A percentile compares a stretch with the other conserved stretches of the same genome.
Conservation (phyloP, 306 rosid species). For the Gleditsia sinensis region DNA sequence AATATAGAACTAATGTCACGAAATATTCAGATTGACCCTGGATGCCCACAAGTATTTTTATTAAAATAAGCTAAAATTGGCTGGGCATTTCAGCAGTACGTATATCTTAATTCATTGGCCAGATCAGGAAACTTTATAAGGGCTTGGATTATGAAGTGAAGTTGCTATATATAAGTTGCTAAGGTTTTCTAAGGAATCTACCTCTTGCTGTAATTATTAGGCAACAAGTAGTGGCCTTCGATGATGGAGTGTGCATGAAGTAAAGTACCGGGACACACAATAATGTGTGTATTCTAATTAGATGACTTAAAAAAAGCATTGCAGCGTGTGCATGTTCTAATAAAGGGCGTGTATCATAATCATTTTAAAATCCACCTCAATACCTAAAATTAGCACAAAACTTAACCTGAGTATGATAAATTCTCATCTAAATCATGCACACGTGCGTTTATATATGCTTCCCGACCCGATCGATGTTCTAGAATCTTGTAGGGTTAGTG, state of each 20-base stretch:
- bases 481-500: constrained; percentile 25
- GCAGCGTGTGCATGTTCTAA: constrained; percentile 49
- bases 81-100: constrained; percentile 9
- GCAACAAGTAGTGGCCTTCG: constrained; percentile 46
- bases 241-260: constrained; percentile 66
- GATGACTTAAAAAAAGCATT: constrained; percentile 39
- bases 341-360: constrained; percentile 32
- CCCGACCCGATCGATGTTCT: neutral
- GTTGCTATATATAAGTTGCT: constrained; percentile 19
- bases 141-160: constrained; percentile 33
- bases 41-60: too few species aligned
- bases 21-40: too few species aligned
- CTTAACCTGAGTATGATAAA: constrained; percentile 13
- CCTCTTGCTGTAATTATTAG: constrained; percentile 46
- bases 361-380: constrained; percentile 31
- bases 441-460: neutral
- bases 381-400: constrained; percentile 15
- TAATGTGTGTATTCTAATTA: constrained; percentile 38
- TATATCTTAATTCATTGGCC: neutral
- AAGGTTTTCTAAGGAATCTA: constrained; percentile 37
- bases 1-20: too few species aligned
- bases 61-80: too few species aligned
- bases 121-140: constrained; percentile 10
- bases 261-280: constrained; percentile 48
- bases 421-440: neutral